Conservation (phyloP, 208 protist genomes). For the Vickermania spadyakhi region DNA sequence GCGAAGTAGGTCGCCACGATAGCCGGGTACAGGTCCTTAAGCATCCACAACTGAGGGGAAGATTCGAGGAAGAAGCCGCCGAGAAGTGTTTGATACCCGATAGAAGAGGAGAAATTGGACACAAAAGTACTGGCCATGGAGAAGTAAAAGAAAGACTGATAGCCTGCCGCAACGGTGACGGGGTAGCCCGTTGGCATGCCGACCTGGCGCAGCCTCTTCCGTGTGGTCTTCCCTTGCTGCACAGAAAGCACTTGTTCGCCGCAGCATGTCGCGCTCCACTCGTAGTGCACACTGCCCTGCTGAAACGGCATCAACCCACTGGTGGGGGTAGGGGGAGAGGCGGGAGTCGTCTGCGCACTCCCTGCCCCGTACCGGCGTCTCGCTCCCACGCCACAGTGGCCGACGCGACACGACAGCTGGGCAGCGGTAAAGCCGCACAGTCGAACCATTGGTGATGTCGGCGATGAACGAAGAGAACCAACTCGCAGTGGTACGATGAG, state of each 20-base stretch:
- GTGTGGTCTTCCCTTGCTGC: slow-evolving; percentile 18
- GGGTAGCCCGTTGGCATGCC: slow-evolving; percentile 79
- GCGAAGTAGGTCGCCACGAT: slow-evolving; percentile 71
- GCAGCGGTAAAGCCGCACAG: too few species aligned
- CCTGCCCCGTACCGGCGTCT: too few species aligned
- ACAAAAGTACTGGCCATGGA: slow-evolving; percentile 58
- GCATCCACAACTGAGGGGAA: slow-evolving; percentile 81
- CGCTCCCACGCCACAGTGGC: too few species aligned
- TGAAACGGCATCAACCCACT: neutral
- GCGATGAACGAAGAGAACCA: too few species aligned
- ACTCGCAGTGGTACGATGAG: too few species aligned
- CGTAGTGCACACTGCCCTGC: slow-evolving; percentile 4
- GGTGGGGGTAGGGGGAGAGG: neutral
- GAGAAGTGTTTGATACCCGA: slow-evolving; percentile 75
- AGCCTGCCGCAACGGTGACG: slow-evolving; percentile 50
- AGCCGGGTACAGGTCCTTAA: slow-evolving; percentile 73
- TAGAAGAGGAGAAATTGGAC: slow-evolving; percentile 79
- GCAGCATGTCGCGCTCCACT: neutral
- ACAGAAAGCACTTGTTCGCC: slow-evolving; percentile 17
- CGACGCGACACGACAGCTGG: too few species aligned
- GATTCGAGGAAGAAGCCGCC: slow-evolving; percentile 72
- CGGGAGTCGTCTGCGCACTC: neutral
- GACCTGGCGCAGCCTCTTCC: slow-evolving; percentile 32
- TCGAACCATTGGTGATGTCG: too few species aligned
- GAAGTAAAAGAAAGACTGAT: slow-evolving; percentile 75